Conservation (phyloP, 1,139 yeast species). For the Geotrichum candidum region DNA sequence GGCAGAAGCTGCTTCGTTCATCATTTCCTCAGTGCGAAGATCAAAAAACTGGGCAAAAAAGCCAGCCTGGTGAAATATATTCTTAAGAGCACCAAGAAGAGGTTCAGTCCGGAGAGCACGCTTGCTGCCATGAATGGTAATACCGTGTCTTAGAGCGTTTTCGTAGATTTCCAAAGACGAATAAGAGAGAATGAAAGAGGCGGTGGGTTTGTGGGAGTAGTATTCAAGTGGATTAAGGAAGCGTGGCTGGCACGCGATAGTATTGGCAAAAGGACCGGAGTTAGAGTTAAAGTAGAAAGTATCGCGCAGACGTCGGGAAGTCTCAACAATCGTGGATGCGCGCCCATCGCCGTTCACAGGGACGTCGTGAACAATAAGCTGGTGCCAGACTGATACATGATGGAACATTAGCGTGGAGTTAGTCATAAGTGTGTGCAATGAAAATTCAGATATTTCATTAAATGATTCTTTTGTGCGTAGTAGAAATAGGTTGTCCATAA, state of each 20-base stretch:
- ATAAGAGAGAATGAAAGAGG: slow-evolving; percentile 9
- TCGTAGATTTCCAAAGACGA: neutral
- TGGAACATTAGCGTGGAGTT: neutral
- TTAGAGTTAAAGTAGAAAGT: neutral
- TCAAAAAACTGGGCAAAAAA: slow-evolving; percentile 5
- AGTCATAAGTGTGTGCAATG: neutral
- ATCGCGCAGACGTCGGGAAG: neutral
- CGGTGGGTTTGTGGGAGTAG: slow-evolving; percentile 1
- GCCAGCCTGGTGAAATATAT: slow-evolving; percentile 10
- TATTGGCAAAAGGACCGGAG: slow-evolving; percentile 6
- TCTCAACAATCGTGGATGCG: neutral
- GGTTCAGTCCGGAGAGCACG: slow-evolving; percentile 8
- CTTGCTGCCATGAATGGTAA: neutral
- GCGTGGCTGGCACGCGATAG: slow-evolving; percentile 7
- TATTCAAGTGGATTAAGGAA: slow-evolving; percentile 9
- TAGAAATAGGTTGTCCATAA: neutral
- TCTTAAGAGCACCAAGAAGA: slow-evolving; percentile 7
- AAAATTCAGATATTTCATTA: neutral
- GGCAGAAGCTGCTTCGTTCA: too few relatives aligned
- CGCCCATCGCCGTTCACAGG: neutral
- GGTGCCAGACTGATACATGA: slow-evolving; percentile 10
- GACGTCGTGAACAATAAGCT: slow-evolving; percentile 11
- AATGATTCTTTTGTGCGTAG: slow-evolving; percentile 4
- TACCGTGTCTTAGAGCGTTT: slow-evolving; percentile 5
- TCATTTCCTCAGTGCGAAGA: too few relatives aligned